Percentiles rank a stretch among this genome's conserved stretches.
These are phyloP conservation scores for Colletotrichum phormii DNA, from an alignment of 2,329 filamentous ascomycete genomes.

Conservation along the genomic window DNA sequence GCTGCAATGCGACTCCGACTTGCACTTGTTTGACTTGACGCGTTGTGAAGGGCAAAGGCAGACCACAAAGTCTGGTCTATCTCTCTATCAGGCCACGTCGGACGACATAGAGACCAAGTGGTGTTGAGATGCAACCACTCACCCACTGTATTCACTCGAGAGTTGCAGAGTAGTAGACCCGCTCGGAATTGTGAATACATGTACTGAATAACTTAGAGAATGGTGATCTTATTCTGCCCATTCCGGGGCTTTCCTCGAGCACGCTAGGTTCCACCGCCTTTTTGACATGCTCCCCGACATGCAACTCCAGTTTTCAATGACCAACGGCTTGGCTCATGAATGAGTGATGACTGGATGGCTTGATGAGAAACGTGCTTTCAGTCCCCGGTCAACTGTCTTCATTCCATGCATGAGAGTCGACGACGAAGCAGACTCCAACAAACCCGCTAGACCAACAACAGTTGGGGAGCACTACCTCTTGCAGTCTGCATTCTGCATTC, in stretches of 20 bases:
- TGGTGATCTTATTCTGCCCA: slow-evolving; percentile 5
- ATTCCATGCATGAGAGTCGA: slow-evolving; percentile 11
- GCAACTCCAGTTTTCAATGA: not conserved
- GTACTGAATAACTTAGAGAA: not conserved
- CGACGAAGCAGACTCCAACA: slow-evolving; percentile 6
- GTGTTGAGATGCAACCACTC: not conserved
- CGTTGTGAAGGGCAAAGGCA: not conserved
- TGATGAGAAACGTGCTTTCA: not conserved
- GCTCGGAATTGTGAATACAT: not conserved
- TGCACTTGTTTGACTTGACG: not conserved
- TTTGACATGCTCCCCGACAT: not conserved
- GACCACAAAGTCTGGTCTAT: not conserved
- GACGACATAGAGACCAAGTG: not conserved
- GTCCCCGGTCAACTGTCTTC: not conserved
- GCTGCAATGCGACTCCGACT: slow-evolving; percentile 24
- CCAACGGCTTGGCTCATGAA: not conserved
- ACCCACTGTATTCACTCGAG: not conserved
- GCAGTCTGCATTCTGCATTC: not conserved
- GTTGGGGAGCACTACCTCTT: not conserved
- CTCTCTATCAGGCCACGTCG: slow-evolving; percentile 24
- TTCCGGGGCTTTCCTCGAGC: not conserved
- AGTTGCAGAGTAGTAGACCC: not conserved
- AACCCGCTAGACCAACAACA: not conserved
- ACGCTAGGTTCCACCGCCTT: slow-evolving; percentile 13
- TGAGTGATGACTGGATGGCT: not conserved